Conservation (phyloP, 257 asterid genomes). For the Penstemon eatonii region DNA sequence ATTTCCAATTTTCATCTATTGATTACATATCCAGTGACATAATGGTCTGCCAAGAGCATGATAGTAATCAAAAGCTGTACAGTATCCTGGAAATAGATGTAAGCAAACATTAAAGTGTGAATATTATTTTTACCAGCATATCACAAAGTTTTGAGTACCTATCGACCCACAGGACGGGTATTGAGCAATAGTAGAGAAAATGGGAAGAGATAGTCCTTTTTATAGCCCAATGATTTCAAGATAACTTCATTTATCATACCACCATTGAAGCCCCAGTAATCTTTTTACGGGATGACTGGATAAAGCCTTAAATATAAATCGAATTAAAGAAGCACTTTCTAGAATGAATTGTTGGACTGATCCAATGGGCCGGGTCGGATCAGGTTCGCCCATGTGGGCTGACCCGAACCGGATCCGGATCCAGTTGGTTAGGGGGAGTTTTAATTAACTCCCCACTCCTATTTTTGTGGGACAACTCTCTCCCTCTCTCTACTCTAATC, state of each 20-base stretch:
- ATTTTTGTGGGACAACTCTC: too few relatives aligned
- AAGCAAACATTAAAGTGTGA: conserved; percentile 33
- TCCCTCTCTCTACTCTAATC: too few relatives aligned
- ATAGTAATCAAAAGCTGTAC: conserved; percentile 77
- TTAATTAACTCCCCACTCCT: too few relatives aligned
- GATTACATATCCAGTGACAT: too few relatives aligned
- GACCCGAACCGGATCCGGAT: too few relatives aligned
- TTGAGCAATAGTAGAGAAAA: conserved; percentile 78
- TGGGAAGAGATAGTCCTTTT: conserved; percentile 71
- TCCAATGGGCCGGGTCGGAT: too few relatives aligned
- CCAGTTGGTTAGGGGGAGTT: too few relatives aligned
- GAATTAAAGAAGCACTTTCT: too few relatives aligned
- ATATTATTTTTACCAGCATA: conserved; percentile 25
- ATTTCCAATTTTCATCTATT: too few relatives aligned
- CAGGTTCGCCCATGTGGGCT: too few relatives aligned
- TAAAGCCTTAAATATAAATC: too few relatives aligned
- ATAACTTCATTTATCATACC: conserved; percentile 77
- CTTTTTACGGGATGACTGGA: conserved; percentile 68
- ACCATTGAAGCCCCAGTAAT: conserved; percentile 77
- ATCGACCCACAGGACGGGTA: conserved; percentile 90
- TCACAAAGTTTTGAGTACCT: conserved; percentile 50
- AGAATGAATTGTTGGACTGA: too few relatives aligned
- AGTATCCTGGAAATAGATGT: conserved; percentile 74
- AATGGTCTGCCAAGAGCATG: conserved; percentile 87
- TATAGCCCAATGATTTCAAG: conserved; percentile 64